phyloP scores from a whole-genome alignment of 331 rosid genomes.

The Pyracantha coccinea region DNA sequence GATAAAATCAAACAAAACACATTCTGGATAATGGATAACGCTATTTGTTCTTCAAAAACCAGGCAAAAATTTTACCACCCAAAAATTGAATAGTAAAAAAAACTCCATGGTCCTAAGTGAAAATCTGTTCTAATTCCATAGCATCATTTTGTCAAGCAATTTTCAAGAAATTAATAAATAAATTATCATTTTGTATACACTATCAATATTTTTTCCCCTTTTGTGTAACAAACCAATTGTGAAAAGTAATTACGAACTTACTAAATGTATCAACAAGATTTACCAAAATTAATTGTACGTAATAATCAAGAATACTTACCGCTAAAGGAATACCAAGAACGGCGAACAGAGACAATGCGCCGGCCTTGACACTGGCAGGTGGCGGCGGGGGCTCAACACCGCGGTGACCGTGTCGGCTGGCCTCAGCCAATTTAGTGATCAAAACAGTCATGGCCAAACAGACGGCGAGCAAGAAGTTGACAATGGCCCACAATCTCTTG shows the following conservation, averaged over 20 bases:
- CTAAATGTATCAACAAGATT: background rate
- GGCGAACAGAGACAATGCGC: conserved; percentile 67
- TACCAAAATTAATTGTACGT: background rate
- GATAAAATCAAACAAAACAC: background rate
- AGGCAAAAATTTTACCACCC: background rate
- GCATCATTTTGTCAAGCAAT: no score
- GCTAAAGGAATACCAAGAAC: conserved; percentile 71
- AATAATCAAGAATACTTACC: conserved; percentile 22
- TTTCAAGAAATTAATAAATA: no score
- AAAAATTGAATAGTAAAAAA: no score
- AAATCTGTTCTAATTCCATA: no score
- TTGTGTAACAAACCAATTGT: no score
- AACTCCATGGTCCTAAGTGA: no score
- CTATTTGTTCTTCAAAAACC: background rate
- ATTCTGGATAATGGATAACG: background rate
- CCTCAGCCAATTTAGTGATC: conserved; percentile 56
- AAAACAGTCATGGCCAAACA: conserved; percentile 47
- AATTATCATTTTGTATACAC: no score
- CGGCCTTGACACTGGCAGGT: conserved; percentile 28
- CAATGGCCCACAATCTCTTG: conserved; percentile 70
- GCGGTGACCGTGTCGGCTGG: background rate
- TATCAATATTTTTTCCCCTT: no score
- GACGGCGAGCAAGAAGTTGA: conserved; percentile 51
- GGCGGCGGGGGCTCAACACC: conserved; percentile 19
- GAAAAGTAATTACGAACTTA: no score